Evolutionary conservation across 306 rosid genomes (phyloP), one percentile per base, ranked within the genome.

Genomic region (Dalbergia cultrata): DNA sequence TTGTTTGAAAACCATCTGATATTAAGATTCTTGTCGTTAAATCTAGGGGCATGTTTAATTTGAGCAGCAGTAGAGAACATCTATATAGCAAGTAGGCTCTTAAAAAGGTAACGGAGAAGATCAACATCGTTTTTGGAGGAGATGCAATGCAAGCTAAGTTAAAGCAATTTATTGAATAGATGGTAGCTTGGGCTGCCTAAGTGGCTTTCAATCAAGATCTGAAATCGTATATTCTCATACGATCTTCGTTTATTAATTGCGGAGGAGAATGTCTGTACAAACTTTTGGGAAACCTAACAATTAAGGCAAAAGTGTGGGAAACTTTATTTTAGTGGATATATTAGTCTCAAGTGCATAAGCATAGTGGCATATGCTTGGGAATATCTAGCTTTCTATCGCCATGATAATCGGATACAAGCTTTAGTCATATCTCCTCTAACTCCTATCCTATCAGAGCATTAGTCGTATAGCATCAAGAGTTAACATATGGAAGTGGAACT

Each of bases 21-120:
- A 49, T 63, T 34, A 63, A 34, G 68, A 59, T 59, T 74, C 57
- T 61, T 75, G 61, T 75, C 61, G 47, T 17, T 17, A 62, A 63
- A 49, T 63, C 1, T 62, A 63, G 62, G 60, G 50, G 45, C 67
- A 39, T 19, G 7, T 37, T 72, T 39, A 18, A 72, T 16, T 37
- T 17, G 67, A 56, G 63, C 70, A 61, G 44, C 70, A 61, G 45
- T 45, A 61, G 45, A 60, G 18, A 75, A 45, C 78, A 44, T 59
- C 18, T 19, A 4, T 3, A 37, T 9, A 7, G 75, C 44, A 70
- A 17, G 14, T 50, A 75, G 18, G 61, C 31, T 76, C 72, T 52
- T 64, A 47, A 33, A 62, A 11, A 9, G 49, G 41, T 45, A 44
- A 47, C 13, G 5, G 34, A 63, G 31, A 62, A 62, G 5, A 47